These are phyloP conservation scores for Sicyos baderoa DNA, from an alignment of 306 rosid genomes.

Conservation along the genomic window DNA sequence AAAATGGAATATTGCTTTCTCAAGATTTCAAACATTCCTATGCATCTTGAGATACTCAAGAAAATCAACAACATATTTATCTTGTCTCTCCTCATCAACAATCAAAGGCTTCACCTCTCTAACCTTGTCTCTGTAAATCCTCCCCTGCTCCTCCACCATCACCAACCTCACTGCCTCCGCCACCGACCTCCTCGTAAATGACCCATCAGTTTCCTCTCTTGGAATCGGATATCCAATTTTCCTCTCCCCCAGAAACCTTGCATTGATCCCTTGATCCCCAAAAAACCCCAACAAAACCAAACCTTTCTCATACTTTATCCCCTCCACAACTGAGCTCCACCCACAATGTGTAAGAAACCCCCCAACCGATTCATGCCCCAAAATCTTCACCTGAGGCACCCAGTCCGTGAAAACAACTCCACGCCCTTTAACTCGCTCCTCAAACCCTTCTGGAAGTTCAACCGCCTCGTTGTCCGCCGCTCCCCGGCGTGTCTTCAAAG, in stretches of 20 bases:
- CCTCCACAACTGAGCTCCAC: conserved; percentile 39
- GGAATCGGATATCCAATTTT: conserved; percentile 26
- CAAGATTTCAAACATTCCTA: too few species aligned
- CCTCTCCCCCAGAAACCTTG: conserved; percentile 27
- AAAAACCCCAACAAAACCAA: conserved; percentile 19
- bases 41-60: conserved; percentile 18
- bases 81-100: conserved; percentile 16
- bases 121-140: conserved; percentile 25
- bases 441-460: conserved; percentile 44
- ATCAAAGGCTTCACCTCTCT: conserved; percentile 22
- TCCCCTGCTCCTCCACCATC: conserved; percentile 31
- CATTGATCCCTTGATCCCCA: conserved; percentile 24
- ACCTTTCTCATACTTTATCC: conserved; percentile 5
- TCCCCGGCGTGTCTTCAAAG: conserved; percentile 23
- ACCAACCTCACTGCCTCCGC: conserved; percentile 25
- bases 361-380: too few species aligned
- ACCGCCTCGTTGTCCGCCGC: conserved; percentile 9
- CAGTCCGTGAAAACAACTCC: conserved; percentile 25
- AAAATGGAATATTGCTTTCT: too few species aligned
- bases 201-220: conserved; percentile 28
- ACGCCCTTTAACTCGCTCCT: conserved; percentile 32
- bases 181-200: conserved; percentile 22
- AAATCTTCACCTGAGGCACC: conserved; percentile 19
- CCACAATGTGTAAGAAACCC: too few species aligned
- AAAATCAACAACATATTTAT: conserved; percentile 20